These are phyloP conservation scores for Mycena albidolilacea DNA, from an alignment of 768 basidiomycete genomes.

Conservation along the genomic window DNA sequence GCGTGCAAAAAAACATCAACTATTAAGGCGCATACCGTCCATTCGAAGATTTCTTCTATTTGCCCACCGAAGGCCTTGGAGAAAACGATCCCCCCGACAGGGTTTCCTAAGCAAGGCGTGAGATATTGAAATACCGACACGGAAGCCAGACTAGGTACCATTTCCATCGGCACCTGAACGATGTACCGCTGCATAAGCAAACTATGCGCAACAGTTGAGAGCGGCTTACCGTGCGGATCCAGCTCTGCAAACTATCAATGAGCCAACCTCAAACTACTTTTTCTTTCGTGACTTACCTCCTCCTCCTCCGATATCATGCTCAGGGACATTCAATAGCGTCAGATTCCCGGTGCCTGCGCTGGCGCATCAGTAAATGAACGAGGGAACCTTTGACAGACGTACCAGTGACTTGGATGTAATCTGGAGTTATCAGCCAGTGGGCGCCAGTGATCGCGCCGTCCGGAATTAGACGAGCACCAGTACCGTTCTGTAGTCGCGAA, in stretches of 20 bases:
- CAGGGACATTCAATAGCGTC: conserved; percentile 74
- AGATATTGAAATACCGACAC: neutral
- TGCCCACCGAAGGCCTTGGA: conserved; percentile 77
- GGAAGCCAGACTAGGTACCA: conserved; percentile 48
- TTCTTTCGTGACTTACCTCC: conserved; percentile 51
- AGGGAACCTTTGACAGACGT: conserved; percentile 19
- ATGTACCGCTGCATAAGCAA: conserved; percentile 3
- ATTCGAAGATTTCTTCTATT: conserved; percentile 74
- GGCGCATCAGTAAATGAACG: conserved; percentile 42
- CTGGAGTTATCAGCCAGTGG: conserved; percentile 81
- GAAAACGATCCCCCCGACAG: conserved; percentile 76
- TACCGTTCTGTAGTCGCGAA: conserved; percentile 58
- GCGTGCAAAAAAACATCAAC: conserved; percentile 12
- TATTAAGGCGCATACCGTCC: conserved; percentile 67
- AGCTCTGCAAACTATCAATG: conserved; percentile 55
- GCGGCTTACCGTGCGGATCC: conserved; percentile 71
- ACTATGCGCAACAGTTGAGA: neutral
- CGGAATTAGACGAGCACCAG: conserved; percentile 79
- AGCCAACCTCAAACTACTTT: neutral
- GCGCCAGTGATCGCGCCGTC: conserved; percentile 78
- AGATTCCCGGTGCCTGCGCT: conserved; percentile 72
- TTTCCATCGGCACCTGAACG: conserved; percentile 59
- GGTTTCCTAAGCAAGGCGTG: conserved; percentile 12
- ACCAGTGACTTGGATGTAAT: conserved; percentile 82
- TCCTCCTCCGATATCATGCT: conserved; percentile 69